Evolutionary conservation across 129 eudicot species (phyloP).

Genomic region (Escallonia herrerae): DNA sequence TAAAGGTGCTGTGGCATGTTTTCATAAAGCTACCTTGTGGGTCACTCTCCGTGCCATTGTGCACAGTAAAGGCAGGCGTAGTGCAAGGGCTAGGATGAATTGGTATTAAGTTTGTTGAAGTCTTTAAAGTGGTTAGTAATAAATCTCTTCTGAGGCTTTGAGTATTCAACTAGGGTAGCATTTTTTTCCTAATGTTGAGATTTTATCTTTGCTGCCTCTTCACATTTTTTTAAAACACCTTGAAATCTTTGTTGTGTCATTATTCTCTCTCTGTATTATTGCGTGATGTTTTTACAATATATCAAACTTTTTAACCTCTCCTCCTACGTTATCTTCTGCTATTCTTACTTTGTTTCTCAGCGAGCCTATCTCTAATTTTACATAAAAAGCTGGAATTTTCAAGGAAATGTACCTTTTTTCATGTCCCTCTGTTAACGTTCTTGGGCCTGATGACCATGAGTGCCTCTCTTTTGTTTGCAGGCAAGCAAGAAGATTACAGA

Average conservation of each 20-base stretch:
- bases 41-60: neutral
- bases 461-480: conserved; percentile 26
- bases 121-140: too few species aligned
- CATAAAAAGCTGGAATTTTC: neutral
- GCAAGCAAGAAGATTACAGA: conserved; percentile 83
- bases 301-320: too few species aligned
- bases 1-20: too few species aligned
- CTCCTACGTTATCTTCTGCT: neutral
- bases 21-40: too few species aligned
- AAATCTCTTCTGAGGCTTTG: too few species aligned
- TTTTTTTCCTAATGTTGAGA: neutral
- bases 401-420: neutral
- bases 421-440: neutral
- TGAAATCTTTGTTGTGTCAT: neutral
- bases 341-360: neutral
- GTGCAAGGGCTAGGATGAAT: neutral
- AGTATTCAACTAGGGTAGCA: too few species aligned
- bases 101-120: too few species aligned
- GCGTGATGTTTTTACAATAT: too few species aligned
- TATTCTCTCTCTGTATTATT: too few species aligned
- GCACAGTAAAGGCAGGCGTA: neutral
- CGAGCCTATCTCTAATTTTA: neutral
- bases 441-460: neutral
- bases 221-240: neutral
- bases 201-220: neutral